These are phyloP conservation scores for Saccharomycopsis fermentans DNA, from an alignment of 805 yeast species.

Conservation along the genomic window DNA sequence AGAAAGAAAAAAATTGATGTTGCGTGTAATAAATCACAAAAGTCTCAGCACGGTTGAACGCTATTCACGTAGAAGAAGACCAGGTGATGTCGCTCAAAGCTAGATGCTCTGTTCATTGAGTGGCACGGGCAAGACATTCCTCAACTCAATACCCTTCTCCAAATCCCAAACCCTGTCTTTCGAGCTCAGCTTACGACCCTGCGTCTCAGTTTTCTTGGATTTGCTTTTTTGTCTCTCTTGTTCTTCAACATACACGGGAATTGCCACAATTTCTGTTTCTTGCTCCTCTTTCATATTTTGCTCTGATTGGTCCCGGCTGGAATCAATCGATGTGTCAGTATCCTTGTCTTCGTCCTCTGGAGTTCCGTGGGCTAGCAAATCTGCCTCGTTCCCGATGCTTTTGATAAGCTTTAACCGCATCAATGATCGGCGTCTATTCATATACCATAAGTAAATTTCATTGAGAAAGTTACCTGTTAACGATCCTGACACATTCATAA, in stretches of 20 bases:
- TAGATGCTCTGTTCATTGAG: conserved; percentile 6
- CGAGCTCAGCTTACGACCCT: background rate
- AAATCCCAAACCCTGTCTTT: background rate
- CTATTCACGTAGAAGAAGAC: too few species aligned
- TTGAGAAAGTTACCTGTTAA: conserved; percentile 4
- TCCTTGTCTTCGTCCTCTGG: conserved; percentile 1
- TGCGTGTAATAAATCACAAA: too few species aligned
- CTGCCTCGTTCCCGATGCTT: conserved; percentile 17
- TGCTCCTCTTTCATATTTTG: background rate
- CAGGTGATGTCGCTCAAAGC: too few species aligned
- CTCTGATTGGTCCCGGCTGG: background rate
- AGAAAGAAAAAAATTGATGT: too few species aligned
- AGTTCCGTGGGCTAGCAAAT: conserved; percentile 11
- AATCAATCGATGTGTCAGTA: background rate
- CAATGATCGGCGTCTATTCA: conserved; percentile 7
- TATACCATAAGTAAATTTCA: conserved; percentile 11
- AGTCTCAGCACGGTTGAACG: too few species aligned
- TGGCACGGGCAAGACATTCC: conserved; percentile 16
- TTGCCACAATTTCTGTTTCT: background rate
- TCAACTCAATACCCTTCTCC: conserved; percentile 15
- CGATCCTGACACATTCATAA: conserved; percentile 15
- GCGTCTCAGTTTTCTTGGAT: background rate
- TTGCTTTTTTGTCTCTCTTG: conserved; percentile 7
- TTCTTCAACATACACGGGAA: conserved; percentile 4
- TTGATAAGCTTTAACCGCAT: conserved; percentile 14